These are phyloP conservation scores for Agrostemma githago DNA, from an alignment of 148 eudicot species.

Conservation along the genomic window DNA sequence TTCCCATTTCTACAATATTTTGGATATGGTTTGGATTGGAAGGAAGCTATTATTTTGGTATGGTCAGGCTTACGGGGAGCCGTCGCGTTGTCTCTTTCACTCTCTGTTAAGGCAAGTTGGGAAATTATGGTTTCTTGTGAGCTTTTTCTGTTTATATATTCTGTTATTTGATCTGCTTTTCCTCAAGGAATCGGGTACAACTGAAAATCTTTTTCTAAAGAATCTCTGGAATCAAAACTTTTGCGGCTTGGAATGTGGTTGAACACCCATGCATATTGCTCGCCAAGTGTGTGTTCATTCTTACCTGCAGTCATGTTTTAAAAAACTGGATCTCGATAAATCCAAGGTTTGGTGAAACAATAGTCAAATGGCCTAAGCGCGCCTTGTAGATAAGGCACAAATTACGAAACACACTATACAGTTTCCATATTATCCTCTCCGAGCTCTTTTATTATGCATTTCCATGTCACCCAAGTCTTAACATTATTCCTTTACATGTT, in stretches of 20 bases:
- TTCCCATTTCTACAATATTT: conserved; percentile 64
- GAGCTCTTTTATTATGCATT: too few relatives aligned
- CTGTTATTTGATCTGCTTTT: conserved; percentile 9
- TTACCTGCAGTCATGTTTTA: too few relatives aligned
- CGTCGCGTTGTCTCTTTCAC: conserved; percentile 81
- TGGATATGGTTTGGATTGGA: conserved; percentile 98
- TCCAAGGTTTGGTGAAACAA: too few relatives aligned
- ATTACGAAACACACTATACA: too few relatives aligned
- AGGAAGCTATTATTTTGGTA: conserved; percentile 73
- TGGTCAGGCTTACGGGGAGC: conserved; percentile 98
- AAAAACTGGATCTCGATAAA: too few relatives aligned
- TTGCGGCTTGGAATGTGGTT: background rate
- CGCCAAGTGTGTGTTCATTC: background rate
- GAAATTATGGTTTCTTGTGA: background rate
- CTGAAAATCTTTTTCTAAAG: background rate
- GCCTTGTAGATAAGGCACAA: too few relatives aligned
- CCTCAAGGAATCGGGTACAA: background rate
- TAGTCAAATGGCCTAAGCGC: too few relatives aligned
- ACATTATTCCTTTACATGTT: too few relatives aligned
- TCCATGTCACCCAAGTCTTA: too few relatives aligned
- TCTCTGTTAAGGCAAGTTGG: conserved; percentile 80
- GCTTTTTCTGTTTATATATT: background rate
- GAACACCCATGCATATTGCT: background rate
- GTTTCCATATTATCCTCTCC: too few relatives aligned
- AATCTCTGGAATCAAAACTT: background rate